These are phyloP conservation scores for Diaporthe amygdali DNA, from an alignment of 2,329 filamentous ascomycete species.

Conservation along the genomic window DNA sequence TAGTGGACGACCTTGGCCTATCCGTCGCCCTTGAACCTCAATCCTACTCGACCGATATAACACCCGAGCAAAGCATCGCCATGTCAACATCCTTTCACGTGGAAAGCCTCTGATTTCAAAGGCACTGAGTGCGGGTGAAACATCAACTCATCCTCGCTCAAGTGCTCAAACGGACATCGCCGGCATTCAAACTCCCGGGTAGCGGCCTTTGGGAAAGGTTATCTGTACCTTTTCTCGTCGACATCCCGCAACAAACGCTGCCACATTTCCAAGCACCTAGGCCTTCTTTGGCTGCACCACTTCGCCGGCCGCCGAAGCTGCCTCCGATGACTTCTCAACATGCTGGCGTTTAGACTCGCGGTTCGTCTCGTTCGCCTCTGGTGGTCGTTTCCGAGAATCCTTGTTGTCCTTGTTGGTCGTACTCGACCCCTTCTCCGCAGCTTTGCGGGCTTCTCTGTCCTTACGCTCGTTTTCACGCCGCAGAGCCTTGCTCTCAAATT, in stretches of 20 bases:
- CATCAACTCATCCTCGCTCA: neutral
- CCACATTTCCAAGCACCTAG: neutral
- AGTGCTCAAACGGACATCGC: neutral
- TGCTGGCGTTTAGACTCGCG: slow-evolving; percentile 29
- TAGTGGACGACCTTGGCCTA: neutral
- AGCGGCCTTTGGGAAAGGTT: too few relatives aligned
- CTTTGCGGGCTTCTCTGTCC: slow-evolving; percentile 57
- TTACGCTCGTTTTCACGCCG: slow-evolving; percentile 84
- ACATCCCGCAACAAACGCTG: neutral
- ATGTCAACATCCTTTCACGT: neutral
- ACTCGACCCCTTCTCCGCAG: slow-evolving; percentile 43
- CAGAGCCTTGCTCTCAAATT: slow-evolving; percentile 95
- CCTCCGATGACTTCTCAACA: slow-evolving; percentile 17
- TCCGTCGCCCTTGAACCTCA: neutral
- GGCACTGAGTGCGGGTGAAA: neutral
- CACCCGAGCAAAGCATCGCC: neutral
- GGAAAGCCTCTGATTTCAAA: too few relatives aligned
- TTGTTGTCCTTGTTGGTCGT: slow-evolving; percentile 24
- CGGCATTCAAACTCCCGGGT: neutral
- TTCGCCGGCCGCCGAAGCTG: neutral
- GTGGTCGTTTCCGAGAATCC: slow-evolving; percentile 45
- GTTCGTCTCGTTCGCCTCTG: slow-evolving; percentile 30
- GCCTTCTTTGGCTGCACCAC: neutral
- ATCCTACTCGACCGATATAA: neutral
- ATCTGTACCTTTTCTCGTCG: neutral